These are phyloP conservation scores for Hemileccinum impolitum DNA, from an alignment of 768 basidiomycete species.

Conservation along the genomic window DNA sequence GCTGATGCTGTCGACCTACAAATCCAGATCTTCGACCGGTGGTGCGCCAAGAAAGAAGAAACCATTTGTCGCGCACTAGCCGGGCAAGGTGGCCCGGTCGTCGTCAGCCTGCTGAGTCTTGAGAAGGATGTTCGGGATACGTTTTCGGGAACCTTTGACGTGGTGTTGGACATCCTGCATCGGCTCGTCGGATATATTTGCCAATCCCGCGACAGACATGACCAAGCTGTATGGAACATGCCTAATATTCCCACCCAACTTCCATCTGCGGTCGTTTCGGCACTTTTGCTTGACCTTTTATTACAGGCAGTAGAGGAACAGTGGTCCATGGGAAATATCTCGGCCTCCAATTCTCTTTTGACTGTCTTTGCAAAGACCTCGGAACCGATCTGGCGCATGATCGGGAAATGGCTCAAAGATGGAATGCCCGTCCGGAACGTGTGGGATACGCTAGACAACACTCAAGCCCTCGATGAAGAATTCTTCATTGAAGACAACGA, in stretches of 20 bases:
- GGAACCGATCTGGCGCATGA: slow-evolving; percentile 73
- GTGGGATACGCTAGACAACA: slow-evolving; percentile 23
- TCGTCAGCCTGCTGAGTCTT: slow-evolving; percentile 65
- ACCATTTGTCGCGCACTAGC: slow-evolving; percentile 57
- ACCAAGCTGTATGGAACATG: slow-evolving; percentile 39
- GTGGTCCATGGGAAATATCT: slow-evolving; percentile 52
- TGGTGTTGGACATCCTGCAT: slow-evolving; percentile 50
- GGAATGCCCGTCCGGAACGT: slow-evolving; percentile 57
- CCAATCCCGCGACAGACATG: slow-evolving; percentile 26
- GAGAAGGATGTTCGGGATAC: slow-evolving; percentile 56
- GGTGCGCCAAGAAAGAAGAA: slow-evolving; percentile 71
- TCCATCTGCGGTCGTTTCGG: slow-evolving; percentile 52
- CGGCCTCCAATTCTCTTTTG: slow-evolving; percentile 55
- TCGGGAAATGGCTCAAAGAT: slow-evolving; percentile 66
- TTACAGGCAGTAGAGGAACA: slow-evolving; percentile 56
- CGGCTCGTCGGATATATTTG: slow-evolving; percentile 29
- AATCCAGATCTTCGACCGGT: slow-evolving; percentile 54
- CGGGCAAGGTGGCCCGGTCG: slow-evolving; percentile 38
- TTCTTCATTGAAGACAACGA: slow-evolving; percentile 80
- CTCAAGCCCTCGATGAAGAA: slow-evolving; percentile 54
- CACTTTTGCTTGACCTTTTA: slow-evolving; percentile 60
- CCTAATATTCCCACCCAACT: slow-evolving; percentile 37
- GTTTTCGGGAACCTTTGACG: slow-evolving; percentile 57
- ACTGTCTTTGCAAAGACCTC: slow-evolving; percentile 58
- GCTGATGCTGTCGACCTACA: slow-evolving; percentile 68